A percentile compares a stretch with the other conserved stretches of the same genome.
phyloP scores from a whole-genome alignment of 2,329 filamentous ascomycete species.

The Clarireedia sp. region DNA sequence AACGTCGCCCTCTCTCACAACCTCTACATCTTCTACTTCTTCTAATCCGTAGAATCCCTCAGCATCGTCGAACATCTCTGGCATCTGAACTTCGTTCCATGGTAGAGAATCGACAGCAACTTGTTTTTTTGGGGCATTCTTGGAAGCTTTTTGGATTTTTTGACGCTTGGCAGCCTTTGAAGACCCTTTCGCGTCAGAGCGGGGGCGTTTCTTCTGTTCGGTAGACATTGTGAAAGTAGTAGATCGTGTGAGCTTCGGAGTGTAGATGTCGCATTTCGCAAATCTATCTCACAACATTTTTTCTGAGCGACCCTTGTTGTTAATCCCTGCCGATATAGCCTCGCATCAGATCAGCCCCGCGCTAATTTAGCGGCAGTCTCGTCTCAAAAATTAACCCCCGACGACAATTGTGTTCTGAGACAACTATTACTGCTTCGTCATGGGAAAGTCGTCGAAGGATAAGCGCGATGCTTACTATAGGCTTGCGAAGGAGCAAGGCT shows the following conservation, averaged over 20 bases:
- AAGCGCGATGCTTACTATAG: constrained; percentile 98
- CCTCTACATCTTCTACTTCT: constrained; percentile 82
- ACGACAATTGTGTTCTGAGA: background rate
- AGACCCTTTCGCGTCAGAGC: constrained; percentile 18
- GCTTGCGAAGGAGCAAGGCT: constrained; percentile 96
- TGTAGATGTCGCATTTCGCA: background rate
- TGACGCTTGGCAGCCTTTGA: constrained; percentile 28
- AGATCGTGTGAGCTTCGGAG: background rate
- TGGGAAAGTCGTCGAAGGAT: constrained; percentile 98
- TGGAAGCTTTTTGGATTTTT: constrained; percentile 22
- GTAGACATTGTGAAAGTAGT: constrained; percentile 19
- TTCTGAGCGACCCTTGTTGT: constrained; percentile 1
- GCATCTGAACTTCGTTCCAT: constrained; percentile 56
- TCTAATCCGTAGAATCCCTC: constrained; percentile 90
- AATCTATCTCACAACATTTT: constrained; percentile 4
- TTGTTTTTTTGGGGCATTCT: constrained; percentile 29
- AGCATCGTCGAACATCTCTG: constrained; percentile 77
- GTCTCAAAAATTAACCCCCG: constrained; percentile 6
- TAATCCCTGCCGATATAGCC: constrained; percentile 14
- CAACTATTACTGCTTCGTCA: constrained; percentile 30
- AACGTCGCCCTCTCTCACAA: constrained; percentile 58
- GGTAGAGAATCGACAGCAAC: constrained; percentile 42
- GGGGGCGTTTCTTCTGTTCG: constrained; percentile 25
- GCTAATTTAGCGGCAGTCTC: constrained; percentile 16
- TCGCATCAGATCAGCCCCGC: constrained; percentile 9